Evolutionary conservation across 2,329 filamentous ascomycete species (phyloP), one percentile per base, ranked within the genome.

Genomic region (Hypomyces rosellus): DNA sequence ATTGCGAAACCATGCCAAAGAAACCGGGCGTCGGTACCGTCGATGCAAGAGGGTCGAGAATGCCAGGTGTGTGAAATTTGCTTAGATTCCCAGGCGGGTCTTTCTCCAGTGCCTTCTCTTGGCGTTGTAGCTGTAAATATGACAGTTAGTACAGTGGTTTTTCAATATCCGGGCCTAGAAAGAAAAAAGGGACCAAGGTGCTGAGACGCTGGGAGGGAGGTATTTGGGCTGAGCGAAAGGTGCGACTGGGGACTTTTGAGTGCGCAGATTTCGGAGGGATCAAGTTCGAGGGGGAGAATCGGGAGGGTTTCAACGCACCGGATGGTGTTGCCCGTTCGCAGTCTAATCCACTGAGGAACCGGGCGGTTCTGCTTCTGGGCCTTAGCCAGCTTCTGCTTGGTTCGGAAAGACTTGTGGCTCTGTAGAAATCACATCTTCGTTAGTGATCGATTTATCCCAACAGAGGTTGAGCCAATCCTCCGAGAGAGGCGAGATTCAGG

Each of bases 101-200:
- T 99, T 99, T 82, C 93, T 89, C 93, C 93, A 99, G 76, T 99
- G 93, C 80, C 93, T 88, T 77, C 93, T 83, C 89, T 99, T 99
- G 70, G 93, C 91, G 82, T 99, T 99, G 86, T 99, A 99, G 81
- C 93, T 99, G 73, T 65, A 43, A 20, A 3, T 9, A 33, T n/a
- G 20, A 33, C 30, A 18, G 51, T 50, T 34, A 50, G 47, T 50
- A 43, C 13, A 34, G 25, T 30, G 3, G 6, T 22, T 34, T n/a
- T 34, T 25, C 7, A 44, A 38, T 7, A 34, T 5, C 16, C 30
- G 14, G 6, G 34, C 36, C n/a, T n/a, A n/a, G 4, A 20, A 16
- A 8, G n/a, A 15, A 20, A 12, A 9, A 11, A 12, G 36, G 22
- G 20, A 25, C 14, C 14, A 25, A 47, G 43, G 14, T 25, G 39